These are phyloP conservation scores for Nadsonia starkeyi-henricii DNA, from an alignment of 1,139 yeast species.

Conservation along the genomic window DNA sequence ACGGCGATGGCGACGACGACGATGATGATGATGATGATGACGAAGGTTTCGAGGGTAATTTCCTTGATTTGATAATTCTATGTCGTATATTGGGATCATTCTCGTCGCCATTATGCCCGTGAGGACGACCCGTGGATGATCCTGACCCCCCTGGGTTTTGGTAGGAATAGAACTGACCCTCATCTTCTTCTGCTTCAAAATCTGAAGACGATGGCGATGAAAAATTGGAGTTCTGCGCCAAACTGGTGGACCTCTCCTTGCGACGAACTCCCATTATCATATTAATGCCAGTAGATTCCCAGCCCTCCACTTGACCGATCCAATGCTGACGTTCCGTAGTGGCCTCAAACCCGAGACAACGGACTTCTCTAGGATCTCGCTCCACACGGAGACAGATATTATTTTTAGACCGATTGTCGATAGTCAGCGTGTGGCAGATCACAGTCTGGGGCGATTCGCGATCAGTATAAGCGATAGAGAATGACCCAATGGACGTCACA, in stretches of 20 bases:
- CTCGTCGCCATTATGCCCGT: too few relatives aligned
- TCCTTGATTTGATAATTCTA: too few relatives aligned
- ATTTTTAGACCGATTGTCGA: conserved; percentile 63
- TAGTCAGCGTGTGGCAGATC: conserved; percentile 57
- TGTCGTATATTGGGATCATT: too few relatives aligned
- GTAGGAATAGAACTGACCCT: too few relatives aligned
- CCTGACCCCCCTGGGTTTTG: too few relatives aligned
- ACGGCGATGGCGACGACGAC: too few relatives aligned
- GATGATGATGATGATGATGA: too few relatives aligned
- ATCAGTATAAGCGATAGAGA: conserved; percentile 61
- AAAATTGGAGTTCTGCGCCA: too few relatives aligned
- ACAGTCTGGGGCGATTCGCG: conserved; percentile 37
- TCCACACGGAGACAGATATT: conserved; percentile 78
- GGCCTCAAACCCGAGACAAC: conserved; percentile 74
- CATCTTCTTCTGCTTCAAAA: too few relatives aligned
- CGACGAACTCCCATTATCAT: conserved; percentile 59
- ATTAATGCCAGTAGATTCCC: conserved; percentile 70
- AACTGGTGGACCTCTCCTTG: conserved; percentile 16
- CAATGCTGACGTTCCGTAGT: conserved; percentile 60
- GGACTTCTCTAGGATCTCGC: conserved; percentile 80
- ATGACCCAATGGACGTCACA: conserved; percentile 61
- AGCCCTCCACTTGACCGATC: conserved; percentile 50
- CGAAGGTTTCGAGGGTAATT: too few relatives aligned
- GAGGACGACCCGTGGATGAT: too few relatives aligned
- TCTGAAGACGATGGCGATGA: too few relatives aligned